These are phyloP conservation scores for Colletotrichum noveboracense DNA, from an alignment of 2,329 filamentous ascomycete genomes.

Conservation along the genomic window DNA sequence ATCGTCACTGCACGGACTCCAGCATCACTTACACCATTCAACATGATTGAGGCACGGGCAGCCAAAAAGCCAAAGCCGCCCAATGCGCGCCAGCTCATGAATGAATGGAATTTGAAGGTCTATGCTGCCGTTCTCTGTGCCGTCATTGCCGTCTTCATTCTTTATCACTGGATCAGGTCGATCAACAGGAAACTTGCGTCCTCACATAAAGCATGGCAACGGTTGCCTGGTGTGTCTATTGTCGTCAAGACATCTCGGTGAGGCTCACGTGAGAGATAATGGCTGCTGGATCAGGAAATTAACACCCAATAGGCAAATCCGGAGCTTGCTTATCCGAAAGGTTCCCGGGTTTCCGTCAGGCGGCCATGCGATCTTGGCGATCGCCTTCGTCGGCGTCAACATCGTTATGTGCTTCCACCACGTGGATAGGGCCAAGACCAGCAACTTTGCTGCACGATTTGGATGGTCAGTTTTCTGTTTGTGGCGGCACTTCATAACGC, in stretches of 20 bases:
- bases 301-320: neutral
- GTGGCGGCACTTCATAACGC: accelerated
- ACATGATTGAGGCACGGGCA: neutral
- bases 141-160: neutral
- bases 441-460: constrained; percentile 33
- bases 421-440: constrained; percentile 31
- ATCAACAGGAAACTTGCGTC: neutral
- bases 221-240: neutral
- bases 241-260: neutral
- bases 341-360: neutral
- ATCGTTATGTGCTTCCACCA: constrained; percentile 35
- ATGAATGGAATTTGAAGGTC: neutral
- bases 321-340: neutral
- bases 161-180: neutral
- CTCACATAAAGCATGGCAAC: neutral
- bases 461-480: constrained; percentile 23
- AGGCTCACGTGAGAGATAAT: neutral
- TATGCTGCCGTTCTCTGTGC: neutral
- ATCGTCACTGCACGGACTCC: neutral
- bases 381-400: constrained; percentile 37
- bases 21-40: neutral
- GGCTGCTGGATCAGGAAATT: neutral
- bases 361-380: constrained; percentile 34
- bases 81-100: neutral
- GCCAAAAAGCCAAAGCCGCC: neutral